These are phyloP conservation scores for Gyromitra esculenta DNA, from an alignment of 2,329 filamentous ascomycete species.

Conservation along the genomic window DNA sequence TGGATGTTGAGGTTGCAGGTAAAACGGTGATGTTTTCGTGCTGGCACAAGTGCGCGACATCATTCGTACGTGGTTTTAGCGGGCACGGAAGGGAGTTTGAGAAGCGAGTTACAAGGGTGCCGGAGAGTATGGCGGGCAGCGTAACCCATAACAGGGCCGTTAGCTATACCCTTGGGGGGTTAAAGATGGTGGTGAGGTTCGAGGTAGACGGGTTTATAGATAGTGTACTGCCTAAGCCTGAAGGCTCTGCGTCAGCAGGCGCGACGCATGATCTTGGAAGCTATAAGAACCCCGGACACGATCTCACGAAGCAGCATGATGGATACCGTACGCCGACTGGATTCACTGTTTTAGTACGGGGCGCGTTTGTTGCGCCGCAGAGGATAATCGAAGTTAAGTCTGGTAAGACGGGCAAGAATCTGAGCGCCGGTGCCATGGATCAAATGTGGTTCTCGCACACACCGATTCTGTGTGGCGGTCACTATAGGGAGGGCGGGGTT, in stretches of 20 bases:
- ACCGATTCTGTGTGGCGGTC: not conserved
- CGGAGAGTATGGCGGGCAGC: constrained; percentile 1
- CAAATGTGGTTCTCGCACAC: not conserved
- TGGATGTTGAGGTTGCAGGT: constrained; percentile 38
- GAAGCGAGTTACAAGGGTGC: not conserved
- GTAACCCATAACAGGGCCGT: constrained; percentile 29
- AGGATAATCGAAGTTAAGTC: not conserved
- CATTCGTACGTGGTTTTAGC: constrained; percentile 1
- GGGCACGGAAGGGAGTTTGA: constrained; percentile 48
- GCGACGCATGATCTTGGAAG: not conserved
- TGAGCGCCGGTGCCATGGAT: not conserved
- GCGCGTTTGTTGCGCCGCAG: not conserved
- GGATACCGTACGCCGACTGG: not conserved
- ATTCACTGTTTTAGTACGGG: not conserved
- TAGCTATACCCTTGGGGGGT: constrained; percentile 42
- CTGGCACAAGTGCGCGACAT: not conserved
- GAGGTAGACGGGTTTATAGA: constrained; percentile 39
- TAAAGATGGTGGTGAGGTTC: constrained; percentile 42
- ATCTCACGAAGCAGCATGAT: not conserved
- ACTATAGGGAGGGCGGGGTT: not conserved
- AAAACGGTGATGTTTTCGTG: constrained; percentile 39
- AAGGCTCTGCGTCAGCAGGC: not conserved
- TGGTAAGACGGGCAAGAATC: not conserved
- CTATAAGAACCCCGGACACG: not conserved
- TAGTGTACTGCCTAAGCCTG: not conserved